phyloP scores from a whole-genome alignment of 495 filamentous ascomycete genomes.

The Penicillium roqueforti region DNA sequence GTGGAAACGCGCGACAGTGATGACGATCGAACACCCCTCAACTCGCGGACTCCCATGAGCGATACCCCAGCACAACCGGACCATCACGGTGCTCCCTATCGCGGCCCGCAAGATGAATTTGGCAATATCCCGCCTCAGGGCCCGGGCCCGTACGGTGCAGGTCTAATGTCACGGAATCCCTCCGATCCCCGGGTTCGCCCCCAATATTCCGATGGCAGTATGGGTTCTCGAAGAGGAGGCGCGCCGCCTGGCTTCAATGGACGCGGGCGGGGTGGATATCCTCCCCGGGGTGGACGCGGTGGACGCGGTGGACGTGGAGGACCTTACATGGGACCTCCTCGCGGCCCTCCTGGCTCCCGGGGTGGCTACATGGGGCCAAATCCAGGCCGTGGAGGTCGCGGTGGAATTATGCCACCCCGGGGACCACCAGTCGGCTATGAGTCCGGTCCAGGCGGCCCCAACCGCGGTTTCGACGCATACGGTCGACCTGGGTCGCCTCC shows the following conservation, averaged over 20 bases:
- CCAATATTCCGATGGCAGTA: slow-evolving; percentile 58
- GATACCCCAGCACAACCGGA: slow-evolving; percentile 27
- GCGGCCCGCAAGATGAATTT: slow-evolving; percentile 59
- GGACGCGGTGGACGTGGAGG: slow-evolving; percentile 54
- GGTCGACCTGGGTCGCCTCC: slow-evolving; percentile 21
- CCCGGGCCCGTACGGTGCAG: slow-evolving; percentile 33
- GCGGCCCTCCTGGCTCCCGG: slow-evolving; percentile 31
- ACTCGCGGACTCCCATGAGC: slow-evolving; percentile 50
- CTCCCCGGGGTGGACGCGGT: slow-evolving; percentile 55
- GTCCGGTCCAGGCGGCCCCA: slow-evolving; percentile 21
- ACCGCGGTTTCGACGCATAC: slow-evolving; percentile 23
- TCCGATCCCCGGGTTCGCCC: slow-evolving; percentile 51
- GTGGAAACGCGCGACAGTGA: slow-evolving; percentile 56
- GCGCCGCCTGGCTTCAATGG: slow-evolving; percentile 50
- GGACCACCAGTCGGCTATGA: slow-evolving; percentile 47
- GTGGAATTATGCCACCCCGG: slow-evolving; percentile 47
- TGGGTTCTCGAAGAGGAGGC: slow-evolving; percentile 51
- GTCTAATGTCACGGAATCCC: slow-evolving; percentile 37
- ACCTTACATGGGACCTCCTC: slow-evolving; percentile 40
- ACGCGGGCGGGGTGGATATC: slow-evolving; percentile 50
- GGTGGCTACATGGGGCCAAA: slow-evolving; percentile 37
- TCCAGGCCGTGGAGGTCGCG: slow-evolving; percentile 25
- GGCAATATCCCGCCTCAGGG: slow-evolving; percentile 56
- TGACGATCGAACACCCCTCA: slow-evolving; percentile 83
- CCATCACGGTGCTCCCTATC: slow-evolving; percentile 29